These are phyloP conservation scores for Tricholoma terreum DNA, from an alignment of 768 basidiomycete species.

Conservation along the genomic window DNA sequence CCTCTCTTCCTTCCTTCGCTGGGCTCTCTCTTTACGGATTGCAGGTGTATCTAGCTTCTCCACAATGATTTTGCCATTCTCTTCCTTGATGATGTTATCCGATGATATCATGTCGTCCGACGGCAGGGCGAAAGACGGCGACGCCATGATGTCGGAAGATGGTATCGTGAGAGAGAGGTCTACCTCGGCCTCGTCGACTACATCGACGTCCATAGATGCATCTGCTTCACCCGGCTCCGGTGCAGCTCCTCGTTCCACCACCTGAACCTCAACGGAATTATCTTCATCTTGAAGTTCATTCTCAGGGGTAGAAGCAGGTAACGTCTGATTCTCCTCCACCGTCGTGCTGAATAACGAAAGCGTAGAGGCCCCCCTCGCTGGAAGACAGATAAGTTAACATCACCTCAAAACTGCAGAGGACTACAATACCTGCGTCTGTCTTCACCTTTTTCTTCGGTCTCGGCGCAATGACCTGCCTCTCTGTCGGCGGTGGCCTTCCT, in stretches of 20 bases:
- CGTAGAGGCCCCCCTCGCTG: constrained; percentile 34
- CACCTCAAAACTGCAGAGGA: constrained; percentile 5
- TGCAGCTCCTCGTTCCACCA: not conserved
- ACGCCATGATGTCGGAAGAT: not conserved
- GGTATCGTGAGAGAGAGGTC: not conserved
- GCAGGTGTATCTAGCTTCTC: constrained; percentile 73
- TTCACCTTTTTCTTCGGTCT: constrained; percentile 52
- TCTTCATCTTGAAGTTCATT: not conserved
- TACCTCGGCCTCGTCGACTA: not conserved
- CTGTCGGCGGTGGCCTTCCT: constrained; percentile 43
- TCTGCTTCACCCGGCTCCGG: not conserved
- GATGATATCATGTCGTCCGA: constrained; percentile 11
- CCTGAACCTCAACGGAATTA: not conserved
- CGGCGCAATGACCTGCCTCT: constrained; percentile 44
- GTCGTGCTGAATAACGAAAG: constrained; percentile 48
- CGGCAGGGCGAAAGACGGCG: constrained; percentile 3
- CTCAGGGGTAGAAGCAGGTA: constrained; percentile 20
- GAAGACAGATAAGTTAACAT: not conserved
- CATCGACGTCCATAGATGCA: constrained; percentile 2
- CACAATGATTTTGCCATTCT: constrained; percentile 57
- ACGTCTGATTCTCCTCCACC: constrained; percentile 44
- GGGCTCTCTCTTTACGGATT: constrained; percentile 56
- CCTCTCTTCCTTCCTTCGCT: constrained; percentile 31
- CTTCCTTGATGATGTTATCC: constrained; percentile 21
- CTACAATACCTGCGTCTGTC: constrained; percentile 33